Conservation (phyloP, 192 early-diverging fungal genomes). For the Umbelopsis sp. region DNA sequence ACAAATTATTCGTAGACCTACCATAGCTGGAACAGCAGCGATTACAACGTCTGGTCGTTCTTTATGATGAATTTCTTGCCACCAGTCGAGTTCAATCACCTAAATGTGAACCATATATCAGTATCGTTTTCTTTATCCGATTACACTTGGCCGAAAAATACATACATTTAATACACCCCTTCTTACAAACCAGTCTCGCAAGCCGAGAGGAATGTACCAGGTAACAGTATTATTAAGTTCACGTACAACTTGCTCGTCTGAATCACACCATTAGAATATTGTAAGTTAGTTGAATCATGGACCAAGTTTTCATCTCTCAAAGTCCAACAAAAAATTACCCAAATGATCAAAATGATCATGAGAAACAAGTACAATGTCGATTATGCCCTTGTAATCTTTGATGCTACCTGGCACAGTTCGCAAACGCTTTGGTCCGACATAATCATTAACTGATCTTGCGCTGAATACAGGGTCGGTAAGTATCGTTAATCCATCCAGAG, state of each 20-base stretch:
- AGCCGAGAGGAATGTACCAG: slow-evolving; percentile 59
- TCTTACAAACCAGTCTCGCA: slow-evolving; percentile 47
- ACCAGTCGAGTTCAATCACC: slow-evolving; percentile 60
- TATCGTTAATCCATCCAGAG: slow-evolving; percentile 55
- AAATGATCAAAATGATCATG: slow-evolving; percentile 61
- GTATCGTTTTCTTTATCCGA: too few species aligned
- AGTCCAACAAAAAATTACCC: slow-evolving; percentile 16
- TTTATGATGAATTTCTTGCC: slow-evolving; percentile 53
- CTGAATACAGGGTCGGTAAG: slow-evolving; percentile 50
- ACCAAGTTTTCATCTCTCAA: too few species aligned
- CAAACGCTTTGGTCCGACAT: slow-evolving; percentile 48
- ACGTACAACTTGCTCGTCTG: slow-evolving; percentile 49
- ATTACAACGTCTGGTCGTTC: slow-evolving; percentile 41
- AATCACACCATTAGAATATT: not conserved
- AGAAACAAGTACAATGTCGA: slow-evolving; percentile 58
- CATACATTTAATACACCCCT: slow-evolving; percentile 50
- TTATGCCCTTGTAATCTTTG: slow-evolving; percentile 41
- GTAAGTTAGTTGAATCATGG: too few species aligned
- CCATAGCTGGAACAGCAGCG: slow-evolving; percentile 41
- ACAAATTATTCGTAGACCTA: not conserved
- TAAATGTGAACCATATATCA: slow-evolving; percentile 5
- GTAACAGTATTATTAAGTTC: slow-evolving; percentile 52
- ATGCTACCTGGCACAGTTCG: slow-evolving; percentile 52
- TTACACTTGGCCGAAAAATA: not conserved
- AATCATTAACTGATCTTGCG: slow-evolving; percentile 29